Conservation (phyloP, 305 asterid genomes). For the Rubia occidens region DNA sequence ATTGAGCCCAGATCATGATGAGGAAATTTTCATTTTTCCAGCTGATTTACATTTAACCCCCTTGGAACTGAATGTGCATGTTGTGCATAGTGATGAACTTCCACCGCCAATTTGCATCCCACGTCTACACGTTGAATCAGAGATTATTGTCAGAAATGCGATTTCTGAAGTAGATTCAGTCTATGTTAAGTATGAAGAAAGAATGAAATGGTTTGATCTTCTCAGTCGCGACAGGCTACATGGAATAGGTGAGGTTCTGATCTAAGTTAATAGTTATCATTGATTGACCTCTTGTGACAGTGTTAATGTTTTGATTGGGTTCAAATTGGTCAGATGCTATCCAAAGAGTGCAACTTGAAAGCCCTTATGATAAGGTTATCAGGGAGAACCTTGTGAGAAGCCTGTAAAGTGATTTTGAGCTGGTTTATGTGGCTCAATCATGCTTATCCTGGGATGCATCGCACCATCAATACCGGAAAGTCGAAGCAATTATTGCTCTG, state of each 20-base stretch:
- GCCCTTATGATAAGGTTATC: constrained; percentile 7
- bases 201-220: constrained; percentile 48
- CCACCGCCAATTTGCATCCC: background rate
- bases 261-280: background rate
- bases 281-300: background rate
- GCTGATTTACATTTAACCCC: background rate
- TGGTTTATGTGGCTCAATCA: constrained; percentile 47
- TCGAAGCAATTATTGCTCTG: constrained; percentile 25
- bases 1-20: background rate
- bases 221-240: constrained; percentile 41
- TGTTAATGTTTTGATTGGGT: background rate
- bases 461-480: constrained; percentile 37
- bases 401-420: constrained; percentile 46
- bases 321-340: constrained; percentile 29
- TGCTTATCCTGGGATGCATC: constrained; percentile 64
- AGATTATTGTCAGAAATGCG: background rate
- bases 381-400: constrained; percentile 32
- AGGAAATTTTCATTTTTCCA: background rate
- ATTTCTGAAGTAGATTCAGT: constrained; percentile 27
- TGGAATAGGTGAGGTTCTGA: constrained; percentile 32
- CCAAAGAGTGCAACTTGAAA: constrained; percentile 17
- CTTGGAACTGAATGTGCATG: constrained; percentile 1
- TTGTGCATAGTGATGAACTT: background rate
- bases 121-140: background rate
- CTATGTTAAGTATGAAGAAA: constrained; percentile 31